phyloP scores from a whole-genome alignment of 2,329 filamentous ascomycete species.

The Trichoderma koningii region DNA sequence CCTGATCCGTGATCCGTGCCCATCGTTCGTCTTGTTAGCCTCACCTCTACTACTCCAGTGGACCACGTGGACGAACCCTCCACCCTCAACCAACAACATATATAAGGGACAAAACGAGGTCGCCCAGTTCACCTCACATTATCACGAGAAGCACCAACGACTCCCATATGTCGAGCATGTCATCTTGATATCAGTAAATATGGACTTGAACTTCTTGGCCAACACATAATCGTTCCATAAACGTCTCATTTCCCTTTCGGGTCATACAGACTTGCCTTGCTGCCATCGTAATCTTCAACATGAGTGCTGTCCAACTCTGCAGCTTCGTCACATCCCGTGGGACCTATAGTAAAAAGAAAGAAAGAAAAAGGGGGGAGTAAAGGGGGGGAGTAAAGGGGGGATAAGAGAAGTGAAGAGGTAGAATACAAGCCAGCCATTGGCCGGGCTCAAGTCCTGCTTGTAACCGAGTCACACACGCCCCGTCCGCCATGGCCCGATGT shows the following conservation, averaged over 20 bases:
- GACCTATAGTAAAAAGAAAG: neutral
- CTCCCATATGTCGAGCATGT: slow-evolving; percentile 1
- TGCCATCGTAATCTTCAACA: slow-evolving; percentile 12
- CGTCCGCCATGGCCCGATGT: neutral
- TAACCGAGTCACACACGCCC: slow-evolving; percentile 7
- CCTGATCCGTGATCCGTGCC: too few relatives aligned
- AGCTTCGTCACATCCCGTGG: slow-evolving; percentile 15
- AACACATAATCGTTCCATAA: slow-evolving; percentile 23
- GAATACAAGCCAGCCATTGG: slow-evolving; percentile 19
- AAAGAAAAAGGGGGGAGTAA: neutral
- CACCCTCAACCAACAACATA: too few relatives aligned
- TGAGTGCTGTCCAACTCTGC: slow-evolving; percentile 7
- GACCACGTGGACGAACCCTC: too few relatives aligned
- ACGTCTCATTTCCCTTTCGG: slow-evolving; percentile 10
- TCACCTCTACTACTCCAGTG: too few relatives aligned
- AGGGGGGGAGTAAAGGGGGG: neutral
- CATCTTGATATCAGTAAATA: slow-evolving; percentile 23
- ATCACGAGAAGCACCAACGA: neutral
- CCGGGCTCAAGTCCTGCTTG: slow-evolving; percentile 10
- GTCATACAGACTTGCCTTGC: slow-evolving; percentile 13
- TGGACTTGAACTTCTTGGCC: neutral
- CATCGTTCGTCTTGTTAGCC: too few relatives aligned
- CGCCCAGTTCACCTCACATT: too few relatives aligned
- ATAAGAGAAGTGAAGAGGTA: slow-evolving; percentile 10
- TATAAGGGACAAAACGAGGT: too few relatives aligned